A percentile compares a stretch with the other conserved stretches of the same genome.
phyloP scores from a whole-genome alignment of 176 grass and related monocot species.

The Sorghum bicolor region Sorghum_bicolor_NCBIv3 NC_012870.2:75454001-75454500 shows the following conservation, averaged over 20 bases:
- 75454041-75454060: background rate
- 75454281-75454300: too few relatives aligned
- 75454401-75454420: background rate
- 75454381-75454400: background rate
- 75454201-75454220: too few relatives aligned
- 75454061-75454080: background rate
- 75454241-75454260: too few relatives aligned
- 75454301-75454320: too few relatives aligned
- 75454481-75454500: background rate
- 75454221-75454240: too few relatives aligned
- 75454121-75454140: background rate
- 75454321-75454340: too few relatives aligned
- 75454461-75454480: background rate
- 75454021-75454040: background rate
- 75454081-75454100: background rate
- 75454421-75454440: constrained; percentile 1
- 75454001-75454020: background rate
- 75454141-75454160: background rate
- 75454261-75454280: too few relatives aligned
- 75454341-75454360: constrained; percentile 7
- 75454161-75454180: too few relatives aligned
- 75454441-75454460: too few relatives aligned
- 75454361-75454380: constrained; percentile 12
- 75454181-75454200: too few relatives aligned
- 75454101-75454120: background rate